phyloP scores from a whole-genome alignment of 1,284 basidiomycete species.

The Ganoderma sinense region DNA sequence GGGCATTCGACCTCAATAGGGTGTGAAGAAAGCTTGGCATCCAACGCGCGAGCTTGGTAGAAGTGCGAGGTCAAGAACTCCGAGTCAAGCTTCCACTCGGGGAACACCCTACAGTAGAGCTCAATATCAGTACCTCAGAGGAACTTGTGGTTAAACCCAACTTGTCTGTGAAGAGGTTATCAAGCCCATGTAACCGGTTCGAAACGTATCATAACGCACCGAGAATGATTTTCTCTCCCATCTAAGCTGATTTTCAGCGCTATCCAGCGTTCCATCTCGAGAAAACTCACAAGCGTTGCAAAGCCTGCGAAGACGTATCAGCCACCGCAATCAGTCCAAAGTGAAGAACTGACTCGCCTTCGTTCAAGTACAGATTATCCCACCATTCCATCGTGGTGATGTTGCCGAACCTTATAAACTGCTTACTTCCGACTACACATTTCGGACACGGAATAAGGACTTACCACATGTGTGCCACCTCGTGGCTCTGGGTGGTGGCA shows the following conservation, averaged over 20 bases:
- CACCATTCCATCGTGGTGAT: conserved; percentile 96
- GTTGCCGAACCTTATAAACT: conserved; percentile 76
- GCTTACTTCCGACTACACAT: neutral
- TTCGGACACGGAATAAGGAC: conserved; percentile 34
- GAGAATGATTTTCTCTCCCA: conserved; percentile 92
- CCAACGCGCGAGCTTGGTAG: conserved; percentile 82
- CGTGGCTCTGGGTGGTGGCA: conserved; percentile 83
- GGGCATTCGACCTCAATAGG: conserved; percentile 95
- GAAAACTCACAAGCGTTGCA: conserved; percentile 69
- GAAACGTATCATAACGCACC: conserved; percentile 52
- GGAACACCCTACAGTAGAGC: conserved; percentile 62
- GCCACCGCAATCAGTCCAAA: conserved; percentile 18
- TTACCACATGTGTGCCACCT: conserved; percentile 87
- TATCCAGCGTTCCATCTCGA: no score
- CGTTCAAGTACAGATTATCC: conserved; percentile 89
- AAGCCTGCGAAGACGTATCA: conserved; percentile 66
- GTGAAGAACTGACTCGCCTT: conserved; percentile 51
- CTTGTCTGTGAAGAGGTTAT: conserved; percentile 51
- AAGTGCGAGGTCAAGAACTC: conserved; percentile 75
- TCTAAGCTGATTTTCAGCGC: no score
- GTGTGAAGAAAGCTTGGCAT: conserved; percentile 92
- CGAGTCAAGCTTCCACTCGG: conserved; percentile 80
- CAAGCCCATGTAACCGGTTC: neutral
- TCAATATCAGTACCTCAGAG: neutral
- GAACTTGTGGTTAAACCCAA: conserved; percentile 33